Evolutionary conservation across 2,329 filamentous ascomycete species (phyloP).

Genomic region (Volutella citrinella): DNA sequence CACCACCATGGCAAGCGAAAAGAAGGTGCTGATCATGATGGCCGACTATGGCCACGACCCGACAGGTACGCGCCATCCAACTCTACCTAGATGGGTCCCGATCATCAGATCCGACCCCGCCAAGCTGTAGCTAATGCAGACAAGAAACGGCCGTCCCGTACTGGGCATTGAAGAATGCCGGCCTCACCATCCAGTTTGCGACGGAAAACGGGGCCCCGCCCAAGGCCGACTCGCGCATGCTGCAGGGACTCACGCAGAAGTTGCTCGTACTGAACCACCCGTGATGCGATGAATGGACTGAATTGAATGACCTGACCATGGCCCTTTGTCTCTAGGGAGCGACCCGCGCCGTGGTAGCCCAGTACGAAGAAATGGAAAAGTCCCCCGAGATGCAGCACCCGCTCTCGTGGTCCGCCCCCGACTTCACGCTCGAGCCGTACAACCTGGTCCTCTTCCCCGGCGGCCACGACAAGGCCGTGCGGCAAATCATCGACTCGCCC

Average conservation of each 20-base stretch:
- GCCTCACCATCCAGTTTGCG: constrained; percentile 46
- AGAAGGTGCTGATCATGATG: constrained; percentile 48
- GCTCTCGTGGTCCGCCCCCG: constrained; percentile 41
- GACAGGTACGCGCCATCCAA: constrained; percentile 38
- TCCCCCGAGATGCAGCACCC: constrained; percentile 42
- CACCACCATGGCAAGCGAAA: too few species aligned
- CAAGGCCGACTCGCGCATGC: constrained; percentile 47
- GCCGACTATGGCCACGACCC: constrained; percentile 55
- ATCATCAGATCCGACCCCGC: too few species aligned
- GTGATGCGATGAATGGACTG: neutral
- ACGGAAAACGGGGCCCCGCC: constrained; percentile 48
- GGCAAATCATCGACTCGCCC: constrained; percentile 48
- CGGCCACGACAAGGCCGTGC: constrained; percentile 50
- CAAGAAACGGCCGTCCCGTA: too few species aligned
- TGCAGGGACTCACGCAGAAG: constrained; percentile 46
- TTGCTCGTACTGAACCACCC: constrained; percentile 38
- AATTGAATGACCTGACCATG: neutral
- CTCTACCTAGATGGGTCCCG: constrained; percentile 41
- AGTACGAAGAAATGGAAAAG: constrained; percentile 42
- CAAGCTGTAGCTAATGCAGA: too few species aligned
- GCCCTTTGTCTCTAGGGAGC: constrained; percentile 38
- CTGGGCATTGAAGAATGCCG: constrained; percentile 43
- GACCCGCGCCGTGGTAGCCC: constrained; percentile 34
- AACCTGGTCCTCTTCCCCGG: constrained; percentile 9
- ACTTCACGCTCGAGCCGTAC: constrained; percentile 38